Base-by-base conservation (phyloP, 371 early-diverging fungal genomes). In the Saksenaea oblongispora region DNA sequence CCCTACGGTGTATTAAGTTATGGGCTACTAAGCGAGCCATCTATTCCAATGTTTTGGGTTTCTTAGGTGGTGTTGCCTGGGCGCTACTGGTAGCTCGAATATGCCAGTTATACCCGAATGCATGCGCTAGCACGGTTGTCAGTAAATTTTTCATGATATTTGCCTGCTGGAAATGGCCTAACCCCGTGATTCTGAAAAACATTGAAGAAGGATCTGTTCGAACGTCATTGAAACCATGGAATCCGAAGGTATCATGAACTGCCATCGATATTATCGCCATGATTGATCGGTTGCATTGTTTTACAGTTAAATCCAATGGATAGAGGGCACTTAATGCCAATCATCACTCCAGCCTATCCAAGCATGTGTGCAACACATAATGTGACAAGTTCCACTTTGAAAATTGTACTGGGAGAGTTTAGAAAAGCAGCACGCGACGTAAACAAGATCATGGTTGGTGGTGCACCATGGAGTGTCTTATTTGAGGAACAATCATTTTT, bases 321-420 rank as follows among this genome's bases (percentile, higher is more conserved):
- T 72, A 84, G 82, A 61, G 87, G 84, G 11, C 99, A 99, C 73
- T 86, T 90, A 28, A 99, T 99, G 99, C 99, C 99, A 1, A 94
- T 99, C 57, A 99, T 99, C 66, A 99, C 99, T 10, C 99, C 99
- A 8, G 99, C 98, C 0, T 99, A 99, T 73, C 99, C 99, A n/a
- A 95, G 97, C 22, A 99, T 99, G 96, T 99, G 99, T 74, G 90
- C 99, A 2, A 99, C 99, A 0, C 99, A 99, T 80, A 99, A 99
- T 70, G 98, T 99, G 11, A 93, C 95, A 0, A 79, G 79, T 39
- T 98, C 98, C 1, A 99, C 99, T 0, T 85, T 88, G 34, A 72
- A 67, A 4, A 88, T 98, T 18, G 95, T 97, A 70, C 88, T 87
- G 18, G 83, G 84, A 26, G 99, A 99, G 83, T 91, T 99, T 64